Percentiles rank a stretch among this genome's conserved stretches.
These are phyloP conservation scores for Cladosporium sp. DNA, from an alignment of 2,329 filamentous ascomycete species.

Conservation along the genomic window DNA sequence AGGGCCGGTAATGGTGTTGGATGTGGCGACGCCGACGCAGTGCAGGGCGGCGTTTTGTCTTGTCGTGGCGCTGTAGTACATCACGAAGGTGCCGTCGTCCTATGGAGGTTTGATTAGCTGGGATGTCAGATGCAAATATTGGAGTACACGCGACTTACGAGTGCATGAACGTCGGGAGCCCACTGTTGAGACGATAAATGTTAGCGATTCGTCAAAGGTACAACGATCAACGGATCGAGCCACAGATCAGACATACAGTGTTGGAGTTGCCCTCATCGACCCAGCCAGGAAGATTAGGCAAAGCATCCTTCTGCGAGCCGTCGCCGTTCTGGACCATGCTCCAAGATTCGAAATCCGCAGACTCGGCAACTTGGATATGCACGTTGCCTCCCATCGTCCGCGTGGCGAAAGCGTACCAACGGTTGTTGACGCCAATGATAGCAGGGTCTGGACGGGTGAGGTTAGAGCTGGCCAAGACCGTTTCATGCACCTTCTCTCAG, in stretches of 20 bases:
- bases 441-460: conserved; percentile 39
- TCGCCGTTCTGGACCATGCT: conserved; percentile 40
- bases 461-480: background rate
- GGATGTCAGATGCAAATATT: background rate
- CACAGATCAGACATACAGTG: conserved; percentile 52
- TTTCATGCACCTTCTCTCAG: no score
- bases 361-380: conserved; percentile 50
- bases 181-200: conserved; percentile 31
- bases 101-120: background rate
- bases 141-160: conserved; percentile 24
- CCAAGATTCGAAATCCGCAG: conserved; percentile 43
- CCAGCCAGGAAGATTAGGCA: conserved; percentile 51
- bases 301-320: conserved; percentile 42
- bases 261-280: conserved; percentile 42
- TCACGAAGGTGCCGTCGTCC: conserved; percentile 24
- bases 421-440: conserved; percentile 44
- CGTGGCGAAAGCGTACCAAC: conserved; percentile 52
- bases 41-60: conserved; percentile 20
- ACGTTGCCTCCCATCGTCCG: conserved; percentile 39
- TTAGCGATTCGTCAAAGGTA: background rate
- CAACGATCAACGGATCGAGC: conserved; percentile 32
- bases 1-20: conserved; percentile 21
- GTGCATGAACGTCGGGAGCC: conserved; percentile 54
- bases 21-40: conserved; percentile 26
- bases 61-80: conserved; percentile 28